Conservation (phyloP, 1,139 yeast species). For the Zhuliangozyma blackwelliae region DNA sequence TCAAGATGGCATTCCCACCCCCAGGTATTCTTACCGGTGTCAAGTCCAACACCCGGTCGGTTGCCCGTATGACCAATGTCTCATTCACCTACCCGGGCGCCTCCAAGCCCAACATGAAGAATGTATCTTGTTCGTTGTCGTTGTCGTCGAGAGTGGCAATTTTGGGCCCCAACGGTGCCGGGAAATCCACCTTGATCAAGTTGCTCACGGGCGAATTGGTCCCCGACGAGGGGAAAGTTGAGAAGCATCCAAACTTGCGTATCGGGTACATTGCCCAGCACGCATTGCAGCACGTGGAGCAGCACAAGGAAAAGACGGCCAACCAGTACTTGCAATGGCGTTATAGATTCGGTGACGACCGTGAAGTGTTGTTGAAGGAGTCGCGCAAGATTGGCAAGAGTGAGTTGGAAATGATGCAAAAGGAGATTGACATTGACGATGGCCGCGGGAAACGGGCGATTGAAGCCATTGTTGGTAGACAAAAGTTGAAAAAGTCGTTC, state of each 20-base stretch:
- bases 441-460: slow-evolving; percentile 86
- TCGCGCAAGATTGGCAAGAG: slow-evolving; percentile 83
- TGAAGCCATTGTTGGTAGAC: slow-evolving; percentile 96
- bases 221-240: slow-evolving; percentile 85
- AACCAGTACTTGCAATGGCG: slow-evolving; percentile 98
- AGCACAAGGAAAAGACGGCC: slow-evolving; percentile 96
- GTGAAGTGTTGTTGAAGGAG: slow-evolving; percentile 92
- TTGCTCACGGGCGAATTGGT: slow-evolving; percentile 86
- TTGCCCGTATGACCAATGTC: slow-evolving; percentile 84
- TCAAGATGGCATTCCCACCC: slow-evolving; percentile 97
- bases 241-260: slow-evolving; percentile 96
- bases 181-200: slow-evolving; percentile 93
- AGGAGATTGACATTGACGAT: slow-evolving; percentile 75
- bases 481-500: slow-evolving; percentile 91
- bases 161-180: slow-evolving; percentile 98
- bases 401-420: slow-evolving; percentile 75
- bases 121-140: slow-evolving; percentile 85
- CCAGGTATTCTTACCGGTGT: slow-evolving; percentile 97
- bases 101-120: slow-evolving; percentile 68
- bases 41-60: slow-evolving; percentile 90
- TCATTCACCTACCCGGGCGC: slow-evolving; percentile 91
- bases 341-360: slow-evolving; percentile 95
- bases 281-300: slow-evolving; percentile 94
- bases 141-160: slow-evolving; percentile 94
- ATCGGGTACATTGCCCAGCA: slow-evolving; percentile 99